These are phyloP conservation scores for Diaporthe ampelina DNA, from an alignment of 2,329 filamentous ascomycete species.

Conservation along the genomic window DNA sequence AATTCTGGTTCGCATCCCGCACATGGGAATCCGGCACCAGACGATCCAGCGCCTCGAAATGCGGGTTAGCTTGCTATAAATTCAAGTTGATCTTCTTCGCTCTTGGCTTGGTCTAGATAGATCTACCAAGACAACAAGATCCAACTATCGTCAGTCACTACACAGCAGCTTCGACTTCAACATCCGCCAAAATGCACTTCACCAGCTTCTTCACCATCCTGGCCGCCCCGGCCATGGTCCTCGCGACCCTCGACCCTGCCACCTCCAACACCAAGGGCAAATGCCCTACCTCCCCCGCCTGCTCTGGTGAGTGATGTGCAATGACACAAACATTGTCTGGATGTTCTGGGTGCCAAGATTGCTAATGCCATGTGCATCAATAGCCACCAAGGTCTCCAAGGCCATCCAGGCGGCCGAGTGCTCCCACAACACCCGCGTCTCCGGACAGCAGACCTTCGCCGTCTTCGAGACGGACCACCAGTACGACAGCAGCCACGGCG, in stretches of 20 bases:
- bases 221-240: slow-evolving; percentile 36
- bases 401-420: slow-evolving; percentile 56
- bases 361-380: no score
- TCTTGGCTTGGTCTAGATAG: not conserved
- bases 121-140: not conserved
- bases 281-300: slow-evolving; percentile 48
- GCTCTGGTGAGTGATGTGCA: slow-evolving; percentile 39
- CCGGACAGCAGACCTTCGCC: slow-evolving; percentile 52
- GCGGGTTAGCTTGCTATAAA: not conserved
- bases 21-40: not conserved
- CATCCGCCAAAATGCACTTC: slow-evolving; percentile 36
- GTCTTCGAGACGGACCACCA: slow-evolving; percentile 58
- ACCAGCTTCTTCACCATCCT: slow-evolving; percentile 34
- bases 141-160: not conserved
- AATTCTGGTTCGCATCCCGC: not conserved
- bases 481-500: slow-evolving; percentile 58
- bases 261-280: slow-evolving; percentile 54
- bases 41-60: not conserved
- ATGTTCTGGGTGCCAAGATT: no score
- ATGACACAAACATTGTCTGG: no score
- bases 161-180: no score
- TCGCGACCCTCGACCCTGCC: slow-evolving; percentile 51
- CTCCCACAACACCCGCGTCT: slow-evolving; percentile 54
- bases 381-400: slow-evolving; percentile 50
- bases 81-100: not conserved